Base-by-base conservation (phyloP, 2,329 filamentous ascomycete species). In the Cercospora sp. region DNA sequence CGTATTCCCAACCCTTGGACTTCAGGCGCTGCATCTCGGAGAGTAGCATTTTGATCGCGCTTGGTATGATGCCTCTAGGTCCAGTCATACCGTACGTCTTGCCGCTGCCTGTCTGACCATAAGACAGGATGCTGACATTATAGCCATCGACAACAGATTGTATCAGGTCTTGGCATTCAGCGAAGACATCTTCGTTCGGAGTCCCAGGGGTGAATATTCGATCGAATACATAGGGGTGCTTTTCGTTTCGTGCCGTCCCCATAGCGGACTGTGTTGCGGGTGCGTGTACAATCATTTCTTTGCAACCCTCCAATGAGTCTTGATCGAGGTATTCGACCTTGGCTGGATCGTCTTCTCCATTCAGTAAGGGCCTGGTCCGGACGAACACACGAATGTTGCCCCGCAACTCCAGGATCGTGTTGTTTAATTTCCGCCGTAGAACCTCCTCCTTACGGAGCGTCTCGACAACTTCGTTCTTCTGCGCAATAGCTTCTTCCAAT, bases 321-420 rank as follows among this genome's bases (percentile, higher is more conserved):
- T 68, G 65, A 73, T 98, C 90, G 0, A 94, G 93, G 72, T 92
- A 97, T 2, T 87, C 85, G 71, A 98, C 91, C 61, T 88, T 87
- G 3, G 94, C 93, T 12, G 88, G 84, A 26, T 89, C 85, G 6
- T 89, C 89, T 8, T 81, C 80, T 66, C 91, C 89, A 0, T 82
- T 79, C 24, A 91, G 83, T 0, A 90, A 83, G 1, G 95, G 95
- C 49, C 96, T 90, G 30, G 98, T 94, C 78, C 95, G 89, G 77
- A 94, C 98, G 88, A 99, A 99, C 72, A 99, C 95, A 21, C 95
- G 91, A 76, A 99, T 99, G 77, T 99, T 99, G 75, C 95, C 95
- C 80, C 97, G 97, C 68, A 99, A 87, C 77, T 99, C 95, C 79
- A 99, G 93, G 58, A 99, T 94, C 79, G 97, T 95, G 80, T 98